These are phyloP conservation scores for Apiospora marii DNA, from an alignment of 2,329 filamentous ascomycete species.

Conservation along the genomic window DNA sequence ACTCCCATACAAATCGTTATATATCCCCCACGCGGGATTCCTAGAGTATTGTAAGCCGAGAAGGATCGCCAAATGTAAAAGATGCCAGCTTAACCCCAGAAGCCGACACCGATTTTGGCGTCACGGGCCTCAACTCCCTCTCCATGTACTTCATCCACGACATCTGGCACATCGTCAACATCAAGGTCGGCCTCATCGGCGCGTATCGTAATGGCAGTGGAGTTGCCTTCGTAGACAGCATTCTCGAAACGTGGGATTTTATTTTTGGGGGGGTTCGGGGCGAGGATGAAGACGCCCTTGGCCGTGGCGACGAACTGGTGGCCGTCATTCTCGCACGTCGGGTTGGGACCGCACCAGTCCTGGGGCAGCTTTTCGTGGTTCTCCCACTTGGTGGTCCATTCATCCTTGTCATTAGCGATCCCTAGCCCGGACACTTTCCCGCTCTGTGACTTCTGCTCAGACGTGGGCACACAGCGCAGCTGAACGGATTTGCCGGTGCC, in stretches of 20 bases:
- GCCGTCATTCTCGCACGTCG: slow-evolving; percentile 23
- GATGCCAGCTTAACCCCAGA: not conserved
- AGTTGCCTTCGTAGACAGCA: slow-evolving; percentile 3
- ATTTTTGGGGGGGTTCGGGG: not conserved
- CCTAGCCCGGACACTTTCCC: not conserved
- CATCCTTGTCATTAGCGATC: not conserved
- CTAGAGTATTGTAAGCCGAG: not conserved
- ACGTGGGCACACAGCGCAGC: slow-evolving; percentile 18
- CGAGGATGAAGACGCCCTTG: not conserved
- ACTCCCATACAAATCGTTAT: not conserved
- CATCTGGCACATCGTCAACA: not conserved
- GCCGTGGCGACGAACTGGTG: slow-evolving; percentile 19
- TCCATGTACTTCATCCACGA: not conserved
- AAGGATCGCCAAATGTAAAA: too few species aligned
- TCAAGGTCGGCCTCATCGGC: not conserved
- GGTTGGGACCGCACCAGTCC: slow-evolving; percentile 14
- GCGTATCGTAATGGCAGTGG: not conserved
- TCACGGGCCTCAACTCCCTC: not conserved
- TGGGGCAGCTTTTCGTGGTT: not conserved
- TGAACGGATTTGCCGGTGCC: not conserved
- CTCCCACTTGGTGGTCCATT: not conserved
- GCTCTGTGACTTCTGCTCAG: not conserved
- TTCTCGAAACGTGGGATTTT: not conserved
- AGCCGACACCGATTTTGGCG: not conserved
- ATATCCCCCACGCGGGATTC: not conserved